A percentile compares a stretch with the other conserved stretches of the same genome.
Evolutionary conservation across 2,329 filamentous ascomycete species (phyloP).

Genomic region (Aureobasidium namibiae): DNA sequence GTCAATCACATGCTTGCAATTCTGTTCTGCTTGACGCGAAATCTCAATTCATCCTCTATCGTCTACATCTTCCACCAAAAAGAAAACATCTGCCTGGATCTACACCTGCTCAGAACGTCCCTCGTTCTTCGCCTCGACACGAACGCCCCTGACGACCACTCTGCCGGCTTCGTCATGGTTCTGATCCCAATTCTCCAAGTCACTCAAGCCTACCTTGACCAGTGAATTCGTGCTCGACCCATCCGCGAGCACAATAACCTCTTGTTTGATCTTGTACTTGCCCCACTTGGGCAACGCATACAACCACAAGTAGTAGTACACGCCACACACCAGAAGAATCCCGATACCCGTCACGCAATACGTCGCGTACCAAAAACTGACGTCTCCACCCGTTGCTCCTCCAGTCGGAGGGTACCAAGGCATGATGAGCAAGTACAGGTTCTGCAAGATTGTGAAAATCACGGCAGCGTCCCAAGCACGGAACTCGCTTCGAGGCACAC

Average conservation of each 20-base stretch:
- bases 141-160: background rate
- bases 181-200: slow-evolving; percentile 50
- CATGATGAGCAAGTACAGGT: slow-evolving; percentile 57
- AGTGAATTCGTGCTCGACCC: slow-evolving; percentile 42
- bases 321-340: slow-evolving; percentile 45
- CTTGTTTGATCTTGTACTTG: slow-evolving; percentile 49
- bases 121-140: background rate
- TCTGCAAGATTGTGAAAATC: slow-evolving; percentile 51
- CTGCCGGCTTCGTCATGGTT: slow-evolving; percentile 43
- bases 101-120: background rate
- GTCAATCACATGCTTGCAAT: background rate
- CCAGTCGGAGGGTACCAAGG: slow-evolving; percentile 62
- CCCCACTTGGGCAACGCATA: slow-evolving; percentile 44
- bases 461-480: slow-evolving; percentile 51
- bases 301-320: slow-evolving; percentile 55
- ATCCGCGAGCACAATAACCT: slow-evolving; percentile 44
- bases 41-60: background rate
- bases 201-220: slow-evolving; percentile 44
- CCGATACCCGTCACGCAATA: slow-evolving; percentile 58
- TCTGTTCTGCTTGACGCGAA: background rate
- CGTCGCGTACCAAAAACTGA: slow-evolving; percentile 67
- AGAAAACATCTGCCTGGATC: too few relatives aligned
- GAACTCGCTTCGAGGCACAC: slow-evolving; percentile 45
- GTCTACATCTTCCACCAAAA: background rate
- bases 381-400: slow-evolving; percentile 53